phyloP scores from a whole-genome alignment of 768 basidiomycete genomes.

The Suillus discolor region DNA sequence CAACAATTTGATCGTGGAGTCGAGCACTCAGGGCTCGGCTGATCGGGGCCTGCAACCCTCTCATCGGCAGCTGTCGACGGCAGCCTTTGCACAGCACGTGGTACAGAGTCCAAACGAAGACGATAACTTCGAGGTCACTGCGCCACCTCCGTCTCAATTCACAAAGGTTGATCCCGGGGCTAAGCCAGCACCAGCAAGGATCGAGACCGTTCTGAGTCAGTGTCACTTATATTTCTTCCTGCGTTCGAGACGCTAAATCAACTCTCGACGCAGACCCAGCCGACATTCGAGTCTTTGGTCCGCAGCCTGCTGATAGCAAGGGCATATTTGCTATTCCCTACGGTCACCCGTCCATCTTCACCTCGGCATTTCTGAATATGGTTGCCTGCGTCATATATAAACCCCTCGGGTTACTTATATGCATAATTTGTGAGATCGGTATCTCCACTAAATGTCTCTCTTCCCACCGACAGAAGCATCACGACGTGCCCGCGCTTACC shows the following conservation, averaged over 20 bases:
- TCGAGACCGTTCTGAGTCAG: neutral
- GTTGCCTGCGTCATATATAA: neutral
- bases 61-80: neutral
- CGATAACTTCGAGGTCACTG: neutral
- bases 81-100: neutral
- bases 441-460: neutral
- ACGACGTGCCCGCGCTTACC: neutral
- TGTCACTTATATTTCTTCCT: neutral
- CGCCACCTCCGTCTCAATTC: neutral
- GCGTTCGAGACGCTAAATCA: neutral
- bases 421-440: neutral
- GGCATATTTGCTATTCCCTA: neutral
- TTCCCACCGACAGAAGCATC: neutral
- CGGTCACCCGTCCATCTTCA: neutral
- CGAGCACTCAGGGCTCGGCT: neutral
- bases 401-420: neutral
- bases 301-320: neutral
- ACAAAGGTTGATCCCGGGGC: neutral
- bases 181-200: neutral
- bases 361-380: neutral
- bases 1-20: neutral
- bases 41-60: neutral
- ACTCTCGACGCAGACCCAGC: neutral
- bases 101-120: neutral
- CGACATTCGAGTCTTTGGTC: neutral